Evolutionary conservation across 352 stramenopile genomes (phyloP).

Genomic region (Pythium dissotocum): DNA sequence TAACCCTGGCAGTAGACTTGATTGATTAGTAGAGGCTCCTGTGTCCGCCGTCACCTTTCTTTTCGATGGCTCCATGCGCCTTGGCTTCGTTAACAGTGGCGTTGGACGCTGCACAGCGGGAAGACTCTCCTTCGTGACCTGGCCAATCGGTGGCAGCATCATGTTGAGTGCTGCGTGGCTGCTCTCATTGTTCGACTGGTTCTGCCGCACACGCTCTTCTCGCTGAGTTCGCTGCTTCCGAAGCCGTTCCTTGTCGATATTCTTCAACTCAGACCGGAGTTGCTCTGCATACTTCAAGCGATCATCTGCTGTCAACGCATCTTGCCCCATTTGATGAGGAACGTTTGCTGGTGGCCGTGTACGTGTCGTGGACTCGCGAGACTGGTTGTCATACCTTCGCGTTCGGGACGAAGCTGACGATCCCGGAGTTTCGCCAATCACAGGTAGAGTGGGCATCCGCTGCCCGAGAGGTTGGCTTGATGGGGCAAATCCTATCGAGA

Average conservation of each 20-base stretch:
- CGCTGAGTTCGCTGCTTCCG: conserved; percentile 40
- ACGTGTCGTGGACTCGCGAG: neutral
- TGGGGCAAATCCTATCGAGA: conserved; percentile 14
- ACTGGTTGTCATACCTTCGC: neutral
- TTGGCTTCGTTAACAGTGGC: neutral
- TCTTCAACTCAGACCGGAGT: conserved; percentile 39
- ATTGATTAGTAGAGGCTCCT: neutral
- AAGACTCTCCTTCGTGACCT: neutral
- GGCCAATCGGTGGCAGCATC: conserved; percentile 6
- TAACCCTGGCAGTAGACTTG: neutral
- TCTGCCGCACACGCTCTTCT: conserved; percentile 43
- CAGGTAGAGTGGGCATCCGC: neutral
- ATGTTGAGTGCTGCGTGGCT: conserved; percentile 16
- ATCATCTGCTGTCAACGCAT: conserved; percentile 2
- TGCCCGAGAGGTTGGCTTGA: neutral
- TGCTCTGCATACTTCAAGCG: conserved; percentile 46
- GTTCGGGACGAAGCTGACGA: neutral
- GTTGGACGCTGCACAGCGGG: too few species aligned
- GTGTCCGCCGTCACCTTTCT: neutral
- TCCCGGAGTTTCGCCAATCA: neutral
- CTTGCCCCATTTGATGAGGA: neutral
- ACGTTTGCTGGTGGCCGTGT: too few species aligned
- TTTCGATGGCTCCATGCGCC: neutral
- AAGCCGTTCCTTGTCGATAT: conserved; percentile 45
- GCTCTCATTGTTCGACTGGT: conserved; percentile 28